Conservation (phyloP, 2,329 filamentous ascomycete species). For the Fusarium verrucosum region DNA sequence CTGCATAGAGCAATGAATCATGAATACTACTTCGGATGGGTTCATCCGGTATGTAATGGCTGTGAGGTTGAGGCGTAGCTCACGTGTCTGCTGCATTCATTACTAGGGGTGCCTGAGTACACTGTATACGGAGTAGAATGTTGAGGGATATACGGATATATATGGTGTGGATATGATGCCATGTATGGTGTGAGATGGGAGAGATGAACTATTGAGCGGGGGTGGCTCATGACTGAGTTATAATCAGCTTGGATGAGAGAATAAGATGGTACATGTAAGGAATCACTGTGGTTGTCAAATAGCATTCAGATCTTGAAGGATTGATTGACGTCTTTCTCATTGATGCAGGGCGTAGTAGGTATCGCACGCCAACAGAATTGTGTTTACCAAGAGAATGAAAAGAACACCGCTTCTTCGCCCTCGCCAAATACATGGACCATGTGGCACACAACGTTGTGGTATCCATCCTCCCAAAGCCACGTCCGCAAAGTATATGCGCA, state of each 20-base stretch:
- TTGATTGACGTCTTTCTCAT: constrained; percentile 39
- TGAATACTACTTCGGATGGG: neutral
- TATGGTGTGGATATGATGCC: constrained; percentile 21
- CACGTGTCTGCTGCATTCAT: neutral
- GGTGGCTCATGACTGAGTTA: neutral
- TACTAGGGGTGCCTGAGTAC: neutral
- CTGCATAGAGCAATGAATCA: neutral
- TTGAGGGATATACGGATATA: too few relatives aligned
- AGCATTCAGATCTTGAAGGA: constrained; percentile 12
- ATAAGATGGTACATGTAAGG: neutral
- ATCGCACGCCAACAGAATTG: constrained; percentile 24
- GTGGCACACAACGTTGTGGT: constrained; percentile 23
- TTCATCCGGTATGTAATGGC: neutral
- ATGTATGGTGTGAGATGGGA: constrained; percentile 19
- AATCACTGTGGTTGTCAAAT: neutral
- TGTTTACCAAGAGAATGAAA: constrained; percentile 28
- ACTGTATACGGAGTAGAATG: neutral
- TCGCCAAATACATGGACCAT: constrained; percentile 34
- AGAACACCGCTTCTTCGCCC: constrained; percentile 36
- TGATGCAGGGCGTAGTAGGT: constrained; percentile 22
- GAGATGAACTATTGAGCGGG: neutral
- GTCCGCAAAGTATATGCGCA: constrained; percentile 12
- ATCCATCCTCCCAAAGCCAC: constrained; percentile 12
- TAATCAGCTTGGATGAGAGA: neutral
- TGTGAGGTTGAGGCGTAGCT: neutral